Percentiles rank a stretch among this genome's conserved stretches.
These are phyloP conservation scores for Piloderma croceum DNA, from an alignment of 768 basidiomycete species.

Conservation along the genomic window DNA sequence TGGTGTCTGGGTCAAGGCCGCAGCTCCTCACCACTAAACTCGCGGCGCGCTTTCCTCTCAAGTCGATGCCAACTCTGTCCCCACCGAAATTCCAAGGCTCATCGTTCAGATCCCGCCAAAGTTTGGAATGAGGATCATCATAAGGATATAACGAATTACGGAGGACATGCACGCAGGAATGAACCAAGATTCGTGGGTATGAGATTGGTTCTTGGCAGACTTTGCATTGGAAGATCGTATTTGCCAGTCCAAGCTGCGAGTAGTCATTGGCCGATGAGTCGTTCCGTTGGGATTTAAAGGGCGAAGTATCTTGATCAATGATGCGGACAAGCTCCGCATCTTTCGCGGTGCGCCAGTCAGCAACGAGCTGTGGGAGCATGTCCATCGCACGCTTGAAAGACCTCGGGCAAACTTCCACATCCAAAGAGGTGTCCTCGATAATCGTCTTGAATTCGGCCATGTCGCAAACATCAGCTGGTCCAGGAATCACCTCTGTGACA, in stretches of 20 bases:
- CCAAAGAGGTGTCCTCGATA: background rate
- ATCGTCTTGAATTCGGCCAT: background rate
- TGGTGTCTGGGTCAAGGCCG: slow-evolving; percentile 4
- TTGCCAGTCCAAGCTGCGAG: background rate
- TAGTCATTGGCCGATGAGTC: background rate
- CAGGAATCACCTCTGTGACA: no score
- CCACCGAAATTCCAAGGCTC: background rate
- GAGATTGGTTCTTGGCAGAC: background rate
- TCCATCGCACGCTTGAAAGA: background rate
- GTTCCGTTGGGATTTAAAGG: background rate
- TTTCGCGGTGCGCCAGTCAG: background rate
- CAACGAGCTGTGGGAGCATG: background rate
- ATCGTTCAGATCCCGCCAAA: background rate
- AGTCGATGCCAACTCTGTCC: background rate
- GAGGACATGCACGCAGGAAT: no score
- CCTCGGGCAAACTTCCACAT: background rate
- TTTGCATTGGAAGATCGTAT: background rate
- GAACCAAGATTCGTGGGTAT: no score
- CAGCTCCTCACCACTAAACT: background rate
- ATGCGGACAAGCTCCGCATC: background rate
- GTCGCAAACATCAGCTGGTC: background rate
- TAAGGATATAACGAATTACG: no score
- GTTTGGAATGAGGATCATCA: background rate
- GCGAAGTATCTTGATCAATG: background rate
- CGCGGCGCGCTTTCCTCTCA: background rate